A percentile compares a stretch with the other conserved stretches of the same genome.
These are phyloP conservation scores for Thielaviopsis ethacetica DNA, from an alignment of 2,329 filamentous ascomycete species.

Conservation along the genomic window DNA sequence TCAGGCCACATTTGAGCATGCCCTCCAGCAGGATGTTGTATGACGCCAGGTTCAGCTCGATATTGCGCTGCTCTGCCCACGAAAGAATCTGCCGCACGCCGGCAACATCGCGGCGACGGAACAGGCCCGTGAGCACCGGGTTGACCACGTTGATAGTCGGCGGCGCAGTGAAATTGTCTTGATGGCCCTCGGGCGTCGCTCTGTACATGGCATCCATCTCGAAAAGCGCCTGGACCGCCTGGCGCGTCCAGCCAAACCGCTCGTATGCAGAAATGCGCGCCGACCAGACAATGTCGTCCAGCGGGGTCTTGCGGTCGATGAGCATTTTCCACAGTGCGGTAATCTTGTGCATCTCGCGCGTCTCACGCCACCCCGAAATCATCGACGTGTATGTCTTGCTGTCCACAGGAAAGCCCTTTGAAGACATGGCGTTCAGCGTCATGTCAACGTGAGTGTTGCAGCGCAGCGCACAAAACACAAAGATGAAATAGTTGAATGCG, in stretches of 20 bases:
- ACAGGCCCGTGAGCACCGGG: slow-evolving; percentile 47
- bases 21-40: slow-evolving; percentile 56
- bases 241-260: slow-evolving; percentile 31
- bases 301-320: slow-evolving; percentile 34
- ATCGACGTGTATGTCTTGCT: slow-evolving; percentile 53
- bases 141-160: slow-evolving; percentile 54
- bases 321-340: slow-evolving; percentile 53
- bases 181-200: neutral
- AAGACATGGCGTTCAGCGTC: slow-evolving; percentile 26
- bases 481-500: slow-evolving; percentile 25
- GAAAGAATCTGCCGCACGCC: slow-evolving; percentile 37
- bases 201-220: slow-evolving; percentile 36
- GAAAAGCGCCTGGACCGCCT: slow-evolving; percentile 45
- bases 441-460: slow-evolving; percentile 13
- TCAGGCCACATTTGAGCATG: slow-evolving; percentile 33
- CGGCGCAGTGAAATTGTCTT: slow-evolving; percentile 25
- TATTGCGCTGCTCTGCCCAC: slow-evolving; percentile 40
- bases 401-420: slow-evolving; percentile 33
- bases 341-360: slow-evolving; percentile 41
- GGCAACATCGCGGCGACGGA: slow-evolving; percentile 29
- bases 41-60: slow-evolving; percentile 39
- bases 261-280: slow-evolving; percentile 52
- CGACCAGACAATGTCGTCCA: slow-evolving; percentile 54
- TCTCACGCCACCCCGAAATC: slow-evolving; percentile 51
- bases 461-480: slow-evolving; percentile 23